Evolutionary conservation across 73 alveolate species (phyloP).

Genomic region (Loxodes magnus): DNA sequence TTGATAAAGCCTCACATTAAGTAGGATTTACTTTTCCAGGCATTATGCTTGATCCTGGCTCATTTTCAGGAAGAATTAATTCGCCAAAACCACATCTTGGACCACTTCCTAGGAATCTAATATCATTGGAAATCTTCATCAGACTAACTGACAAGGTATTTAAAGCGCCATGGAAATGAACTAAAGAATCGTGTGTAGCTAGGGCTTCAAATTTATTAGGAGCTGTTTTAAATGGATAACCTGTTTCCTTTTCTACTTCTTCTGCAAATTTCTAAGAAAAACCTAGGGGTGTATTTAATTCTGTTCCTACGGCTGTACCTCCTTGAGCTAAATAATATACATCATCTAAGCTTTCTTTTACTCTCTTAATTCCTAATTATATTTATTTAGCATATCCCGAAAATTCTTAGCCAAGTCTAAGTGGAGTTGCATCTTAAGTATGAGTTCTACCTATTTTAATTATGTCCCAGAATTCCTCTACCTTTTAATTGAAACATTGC

Average conservation of each 20-base stretch:
- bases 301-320: constrained; percentile 99
- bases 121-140: constrained; percentile 94
- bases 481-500: constrained; percentile 72
- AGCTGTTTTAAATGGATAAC: constrained; percentile 61
- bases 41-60: constrained; percentile 97
- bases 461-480: constrained; percentile 71
- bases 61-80: constrained; percentile 86
- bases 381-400: constrained; percentile 76
- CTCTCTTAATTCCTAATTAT: constrained; percentile 56
- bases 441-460: constrained; percentile 98
- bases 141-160: constrained; percentile 82
- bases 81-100: constrained; percentile 99
- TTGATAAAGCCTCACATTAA: constrained; percentile 93
- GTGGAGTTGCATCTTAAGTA: constrained; percentile 97
- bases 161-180: constrained; percentile 78
- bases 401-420: constrained; percentile 96
- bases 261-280: constrained; percentile 44
- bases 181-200: constrained; percentile 92
- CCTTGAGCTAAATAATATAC: constrained; percentile 89
- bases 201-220: constrained; percentile 81
- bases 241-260: constrained; percentile 83
- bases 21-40: constrained; percentile 97
- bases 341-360: constrained; percentile 60
- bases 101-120: constrained; percentile 94
- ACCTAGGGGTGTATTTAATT: constrained; percentile 83